These are phyloP conservation scores for Neodidymelliopsis sp. DNA, from an alignment of 2,329 filamentous ascomycete genomes.

Conservation along the genomic window DNA sequence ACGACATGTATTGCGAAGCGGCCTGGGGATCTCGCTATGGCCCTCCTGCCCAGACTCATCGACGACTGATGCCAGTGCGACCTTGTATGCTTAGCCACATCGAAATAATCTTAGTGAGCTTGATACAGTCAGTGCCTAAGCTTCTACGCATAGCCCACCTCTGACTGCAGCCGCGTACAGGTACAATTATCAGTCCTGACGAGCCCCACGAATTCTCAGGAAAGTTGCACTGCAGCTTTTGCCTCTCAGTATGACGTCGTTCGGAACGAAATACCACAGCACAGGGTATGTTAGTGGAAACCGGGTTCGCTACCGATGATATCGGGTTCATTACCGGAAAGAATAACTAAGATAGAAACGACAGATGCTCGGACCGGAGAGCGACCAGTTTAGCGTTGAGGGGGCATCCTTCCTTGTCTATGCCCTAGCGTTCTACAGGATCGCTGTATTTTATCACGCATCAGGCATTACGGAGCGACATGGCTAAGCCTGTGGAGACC, in stretches of 20 bases:
- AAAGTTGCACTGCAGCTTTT: background rate
- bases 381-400: background rate
- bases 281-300: background rate
- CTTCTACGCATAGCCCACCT: background rate
- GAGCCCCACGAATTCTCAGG: background rate
- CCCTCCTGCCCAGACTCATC: too few species aligned
- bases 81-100: too few species aligned
- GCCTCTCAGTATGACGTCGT: background rate
- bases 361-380: constrained; percentile 2
- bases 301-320: constrained; percentile 5
- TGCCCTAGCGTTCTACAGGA: constrained; percentile 5
- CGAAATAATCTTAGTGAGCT: too few species aligned
- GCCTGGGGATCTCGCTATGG: constrained; percentile 1
- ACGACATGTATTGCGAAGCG: background rate
- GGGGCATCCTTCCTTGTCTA: background rate
- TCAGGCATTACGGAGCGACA: constrained; percentile 2
- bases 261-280: background rate
- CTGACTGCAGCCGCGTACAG: background rate
- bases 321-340: constrained; percentile 3
- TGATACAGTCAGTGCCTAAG: too few species aligned
- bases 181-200: too few species aligned
- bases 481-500: background rate
- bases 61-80: too few species aligned
- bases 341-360: constrained; percentile 1
- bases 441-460: background rate